Evolutionary conservation across 441 rosid genomes (phyloP).

Genomic region (Capsella rubella): DNA sequence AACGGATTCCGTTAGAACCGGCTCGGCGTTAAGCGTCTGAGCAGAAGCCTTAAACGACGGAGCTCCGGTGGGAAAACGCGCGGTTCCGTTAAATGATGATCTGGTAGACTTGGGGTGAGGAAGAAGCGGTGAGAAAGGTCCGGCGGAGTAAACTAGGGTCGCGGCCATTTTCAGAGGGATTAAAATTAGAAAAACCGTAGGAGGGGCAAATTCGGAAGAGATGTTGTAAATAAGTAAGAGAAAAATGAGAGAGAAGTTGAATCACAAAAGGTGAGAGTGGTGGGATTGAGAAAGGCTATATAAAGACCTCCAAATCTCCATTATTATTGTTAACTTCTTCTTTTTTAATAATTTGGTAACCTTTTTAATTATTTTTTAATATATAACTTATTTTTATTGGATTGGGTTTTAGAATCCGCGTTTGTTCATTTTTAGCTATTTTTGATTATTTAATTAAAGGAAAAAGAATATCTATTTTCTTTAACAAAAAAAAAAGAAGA

Average conservation of each 20-base stretch:
- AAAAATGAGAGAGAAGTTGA: conserved; percentile 24
- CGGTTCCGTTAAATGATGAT: conserved; percentile 38
- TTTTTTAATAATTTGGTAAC: neutral
- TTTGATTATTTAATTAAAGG: neutral
- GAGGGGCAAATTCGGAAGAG: conserved; percentile 32
- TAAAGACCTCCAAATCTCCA: conserved; percentile 12
- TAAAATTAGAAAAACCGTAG: conserved; percentile 3
- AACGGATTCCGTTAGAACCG: conserved; percentile 24
- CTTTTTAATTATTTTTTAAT: neutral
- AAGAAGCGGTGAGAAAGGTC: conserved; percentile 35
- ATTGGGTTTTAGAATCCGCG: neutral
- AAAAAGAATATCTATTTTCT: neutral
- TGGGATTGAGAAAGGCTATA: conserved; percentile 11
- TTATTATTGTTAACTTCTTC: no score
- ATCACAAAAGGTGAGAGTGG: conserved; percentile 30
- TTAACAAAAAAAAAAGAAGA: no score
- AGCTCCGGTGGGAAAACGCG: conserved; percentile 32
- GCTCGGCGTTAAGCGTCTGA: conserved; percentile 45
- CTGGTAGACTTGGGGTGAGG: conserved; percentile 28
- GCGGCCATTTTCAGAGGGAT: conserved; percentile 39
- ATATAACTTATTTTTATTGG: neutral
- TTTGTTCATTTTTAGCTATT: neutral
- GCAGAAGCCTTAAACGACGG: conserved; percentile 38
- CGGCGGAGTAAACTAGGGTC: conserved; percentile 36
- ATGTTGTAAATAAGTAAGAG: neutral